Evolutionary conservation across 441 rosid species (phyloP).

Genomic region (Gossypium schwendimanii): DNA sequence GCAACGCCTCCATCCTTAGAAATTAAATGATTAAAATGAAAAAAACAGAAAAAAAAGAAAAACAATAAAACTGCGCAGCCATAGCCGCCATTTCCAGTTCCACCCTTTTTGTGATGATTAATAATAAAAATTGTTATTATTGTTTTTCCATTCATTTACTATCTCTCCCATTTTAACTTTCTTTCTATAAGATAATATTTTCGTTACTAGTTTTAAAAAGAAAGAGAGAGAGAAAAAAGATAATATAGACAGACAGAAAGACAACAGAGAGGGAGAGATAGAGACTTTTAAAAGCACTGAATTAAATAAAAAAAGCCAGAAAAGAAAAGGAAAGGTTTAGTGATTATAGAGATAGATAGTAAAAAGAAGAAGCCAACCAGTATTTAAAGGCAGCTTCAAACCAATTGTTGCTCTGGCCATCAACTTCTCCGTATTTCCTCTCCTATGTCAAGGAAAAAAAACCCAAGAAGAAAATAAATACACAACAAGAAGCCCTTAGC

Average conservation of each 20-base stretch:
- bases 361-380: neutral
- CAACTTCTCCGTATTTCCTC: constrained; percentile 1
- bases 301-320: constrained; percentile 6
- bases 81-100: constrained; percentile 79
- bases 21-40: constrained; percentile 16
- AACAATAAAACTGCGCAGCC: constrained; percentile 63
- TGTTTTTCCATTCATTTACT: neutral
- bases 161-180: neutral
- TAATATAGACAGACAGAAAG: neutral
- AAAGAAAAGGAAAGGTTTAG: constrained; percentile 3
- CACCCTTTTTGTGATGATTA: constrained; percentile 21
- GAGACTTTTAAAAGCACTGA: constrained; percentile 28
- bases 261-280: constrained; percentile 11
- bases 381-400: constrained; percentile 30
- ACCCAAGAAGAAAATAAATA: neutral
- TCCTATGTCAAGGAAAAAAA: neutral
- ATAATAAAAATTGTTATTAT: constrained; percentile 22
- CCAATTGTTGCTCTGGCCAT: constrained; percentile 18
- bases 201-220: neutral
- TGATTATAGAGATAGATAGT: constrained; percentile 26
- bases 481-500: neutral
- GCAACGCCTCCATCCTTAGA: constrained; percentile 19
- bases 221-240: neutral
- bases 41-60: neutral
- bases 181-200: neutral